phyloP scores from a whole-genome alignment of 2,329 filamentous ascomycete genomes.

The Plenodomus lindquistii region DNA sequence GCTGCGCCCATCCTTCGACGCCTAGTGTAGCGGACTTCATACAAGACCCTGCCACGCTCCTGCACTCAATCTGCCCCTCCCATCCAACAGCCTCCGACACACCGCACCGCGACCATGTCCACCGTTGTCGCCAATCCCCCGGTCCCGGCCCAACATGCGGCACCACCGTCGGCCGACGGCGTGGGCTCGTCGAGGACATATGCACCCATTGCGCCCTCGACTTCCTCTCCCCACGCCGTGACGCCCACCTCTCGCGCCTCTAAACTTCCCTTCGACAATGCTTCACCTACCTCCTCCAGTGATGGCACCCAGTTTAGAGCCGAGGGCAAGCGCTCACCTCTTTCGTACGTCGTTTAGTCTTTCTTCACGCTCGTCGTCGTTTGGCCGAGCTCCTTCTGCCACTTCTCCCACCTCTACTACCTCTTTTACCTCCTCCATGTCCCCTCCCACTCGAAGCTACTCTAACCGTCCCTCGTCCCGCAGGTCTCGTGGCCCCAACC shows the following conservation, averaged over 20 bases:
- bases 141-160: slow-evolving; percentile 44
- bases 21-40: slow-evolving; percentile 40
- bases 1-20: slow-evolving; percentile 39
- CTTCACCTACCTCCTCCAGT: slow-evolving; percentile 47
- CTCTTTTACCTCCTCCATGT: slow-evolving; percentile 25
- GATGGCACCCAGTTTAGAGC: slow-evolving; percentile 42
- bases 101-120: slow-evolving; percentile 47
- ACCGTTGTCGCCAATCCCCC: slow-evolving; percentile 51
- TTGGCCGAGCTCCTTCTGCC: slow-evolving; percentile 26
- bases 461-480: slow-evolving; percentile 46
- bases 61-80: slow-evolving; percentile 35
- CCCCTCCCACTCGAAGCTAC: slow-evolving; percentile 28
- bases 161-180: slow-evolving; percentile 41
- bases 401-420: slow-evolving; percentile 22
- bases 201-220: slow-evolving; percentile 50
- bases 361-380: slow-evolving; percentile 30
- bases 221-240: slow-evolving; percentile 45
- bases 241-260: slow-evolving; percentile 43
- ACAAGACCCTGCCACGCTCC: slow-evolving; percentile 40
- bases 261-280: slow-evolving; percentile 40
- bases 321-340: slow-evolving; percentile 59
- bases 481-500: slow-evolving; percentile 61
- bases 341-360: slow-evolving; percentile 51
- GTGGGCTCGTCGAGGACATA: slow-evolving; percentile 48
- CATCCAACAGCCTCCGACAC: slow-evolving; percentile 13